Percentiles rank a stretch among this genome's conserved stretches.
These are phyloP conservation scores for Phytophthora meadii DNA, from an alignment of 352 stramenopile species.

Conservation along the genomic window DNA sequence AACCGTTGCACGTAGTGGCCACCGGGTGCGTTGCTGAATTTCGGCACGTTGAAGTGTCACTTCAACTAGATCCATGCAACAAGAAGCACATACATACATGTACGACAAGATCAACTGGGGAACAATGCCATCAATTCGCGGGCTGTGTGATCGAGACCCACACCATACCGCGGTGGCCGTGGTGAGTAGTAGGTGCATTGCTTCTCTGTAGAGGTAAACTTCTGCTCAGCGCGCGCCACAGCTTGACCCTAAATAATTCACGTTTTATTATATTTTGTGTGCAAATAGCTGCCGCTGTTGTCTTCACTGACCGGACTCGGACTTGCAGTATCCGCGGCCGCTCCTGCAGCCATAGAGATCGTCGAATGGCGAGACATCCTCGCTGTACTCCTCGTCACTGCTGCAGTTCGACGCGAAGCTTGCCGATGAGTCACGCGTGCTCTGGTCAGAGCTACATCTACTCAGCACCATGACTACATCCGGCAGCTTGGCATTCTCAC, in stretches of 20 bases:
- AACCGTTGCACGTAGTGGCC: too few species aligned
- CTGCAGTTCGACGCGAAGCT: slow-evolving; percentile 31
- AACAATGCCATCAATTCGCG: too few species aligned
- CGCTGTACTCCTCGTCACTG: slow-evolving; percentile 26
- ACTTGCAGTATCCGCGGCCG: slow-evolving; percentile 38
- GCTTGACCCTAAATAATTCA: too few species aligned
- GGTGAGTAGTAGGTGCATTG: too few species aligned
- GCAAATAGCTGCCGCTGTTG: neutral
- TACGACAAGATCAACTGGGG: too few species aligned
- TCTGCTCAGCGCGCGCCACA: too few species aligned
- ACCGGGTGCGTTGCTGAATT: too few species aligned
- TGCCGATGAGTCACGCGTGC: slow-evolving; percentile 33
- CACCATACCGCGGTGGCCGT: too few species aligned
- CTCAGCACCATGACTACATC: slow-evolving; percentile 24
- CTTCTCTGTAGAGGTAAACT: too few species aligned
- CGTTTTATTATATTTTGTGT: neutral
- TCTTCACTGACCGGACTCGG: slow-evolving; percentile 35
- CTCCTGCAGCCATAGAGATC: slow-evolving; percentile 24
- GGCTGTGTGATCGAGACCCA: too few species aligned
- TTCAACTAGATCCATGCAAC: neutral
- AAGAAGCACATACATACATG: too few species aligned
- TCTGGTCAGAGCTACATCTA: slow-evolving; percentile 33
- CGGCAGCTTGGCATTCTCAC: slow-evolving; percentile 29
- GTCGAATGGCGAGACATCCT: slow-evolving; percentile 22
- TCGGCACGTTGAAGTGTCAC: neutral